These are phyloP conservation scores for Amyloporia xantha DNA, from an alignment of 768 basidiomycete species.

Conservation along the genomic window DNA sequence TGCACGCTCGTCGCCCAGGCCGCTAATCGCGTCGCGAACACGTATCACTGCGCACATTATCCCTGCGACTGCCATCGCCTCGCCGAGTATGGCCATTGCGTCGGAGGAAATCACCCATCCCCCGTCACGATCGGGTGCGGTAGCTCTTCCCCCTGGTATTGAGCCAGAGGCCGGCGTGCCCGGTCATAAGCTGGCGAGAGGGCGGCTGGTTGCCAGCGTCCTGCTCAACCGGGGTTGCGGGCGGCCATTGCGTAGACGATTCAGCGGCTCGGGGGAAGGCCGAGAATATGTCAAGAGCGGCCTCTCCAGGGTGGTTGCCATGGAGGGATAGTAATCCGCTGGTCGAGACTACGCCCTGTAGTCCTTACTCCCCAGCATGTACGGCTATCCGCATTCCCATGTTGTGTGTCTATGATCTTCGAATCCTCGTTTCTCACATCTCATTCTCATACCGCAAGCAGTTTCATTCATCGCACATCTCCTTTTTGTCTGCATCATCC, in stretches of 20 bases:
- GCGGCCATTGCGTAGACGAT: slow-evolving; percentile 43
- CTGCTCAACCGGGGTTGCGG: slow-evolving; percentile 51
- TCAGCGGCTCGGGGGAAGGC: slow-evolving; percentile 19
- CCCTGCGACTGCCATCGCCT: not conserved
- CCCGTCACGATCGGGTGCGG: not conserved
- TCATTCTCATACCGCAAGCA: not conserved
- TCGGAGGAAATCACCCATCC: not conserved
- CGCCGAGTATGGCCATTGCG: not conserved
- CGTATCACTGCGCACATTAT: slow-evolving; percentile 4
- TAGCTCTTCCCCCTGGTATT: not conserved
- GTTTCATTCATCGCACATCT: not conserved
- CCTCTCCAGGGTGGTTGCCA: slow-evolving; percentile 43
- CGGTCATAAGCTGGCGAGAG: slow-evolving; percentile 21
- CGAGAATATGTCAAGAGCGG: slow-evolving; percentile 47
- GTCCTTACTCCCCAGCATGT: not conserved
- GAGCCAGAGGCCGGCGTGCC: slow-evolving; percentile 2
- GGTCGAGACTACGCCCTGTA: no score
- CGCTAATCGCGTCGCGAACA: slow-evolving; percentile 8
- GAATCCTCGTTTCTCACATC: not conserved
- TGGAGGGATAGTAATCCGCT: slow-evolving; percentile 25
- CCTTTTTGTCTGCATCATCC: not conserved
- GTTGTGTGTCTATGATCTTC: not conserved
- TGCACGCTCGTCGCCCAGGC: slow-evolving; percentile 1
- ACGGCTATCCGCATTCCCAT: not conserved
- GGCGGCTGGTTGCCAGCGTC: slow-evolving; percentile 50